phyloP scores from a whole-genome alignment of 2,329 filamentous ascomycete species.

The Aspergillus sp. region DNA sequence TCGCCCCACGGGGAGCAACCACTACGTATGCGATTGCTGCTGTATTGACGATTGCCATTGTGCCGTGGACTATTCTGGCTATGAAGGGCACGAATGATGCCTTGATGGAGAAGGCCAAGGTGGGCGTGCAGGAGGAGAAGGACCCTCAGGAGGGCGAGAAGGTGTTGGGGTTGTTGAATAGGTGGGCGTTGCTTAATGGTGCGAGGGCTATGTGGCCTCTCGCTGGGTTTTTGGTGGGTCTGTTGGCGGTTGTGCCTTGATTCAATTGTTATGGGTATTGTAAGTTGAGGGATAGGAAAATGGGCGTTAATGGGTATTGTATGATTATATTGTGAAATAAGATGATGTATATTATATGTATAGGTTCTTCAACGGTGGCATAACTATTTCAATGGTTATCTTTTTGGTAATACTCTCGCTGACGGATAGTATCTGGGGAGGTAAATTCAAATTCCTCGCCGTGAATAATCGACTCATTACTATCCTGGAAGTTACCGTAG shows the following conservation, averaged over 20 bases:
- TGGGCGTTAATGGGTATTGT: no score
- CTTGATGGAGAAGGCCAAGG: constrained; percentile 26
- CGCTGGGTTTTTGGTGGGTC: constrained; percentile 20
- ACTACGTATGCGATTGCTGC: constrained; percentile 32
- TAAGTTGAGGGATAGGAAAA: no score
- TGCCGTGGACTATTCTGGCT: constrained; percentile 34
- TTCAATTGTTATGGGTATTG: not conserved
- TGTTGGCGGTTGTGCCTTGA: constrained; percentile 3
- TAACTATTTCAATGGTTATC: no score
- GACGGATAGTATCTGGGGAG: no score
- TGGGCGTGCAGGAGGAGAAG: not conserved
- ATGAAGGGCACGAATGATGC: constrained; percentile 34
- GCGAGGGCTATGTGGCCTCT: constrained; percentile 26
- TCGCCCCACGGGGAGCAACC: constrained; percentile 13
- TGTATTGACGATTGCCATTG: constrained; percentile 32
- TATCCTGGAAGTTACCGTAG: no score
- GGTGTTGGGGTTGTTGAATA: constrained; percentile 17
- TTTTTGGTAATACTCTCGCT: no score
- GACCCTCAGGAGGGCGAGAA: not conserved
- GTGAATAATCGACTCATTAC: no score
- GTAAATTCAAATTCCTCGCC: no score
- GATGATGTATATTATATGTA: no score
- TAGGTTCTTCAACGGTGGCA: no score
- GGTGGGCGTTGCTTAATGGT: constrained; percentile 26
- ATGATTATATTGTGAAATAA: no score